These are phyloP conservation scores for Populus davidiana DNA, from an alignment of 345 rosid species.

Conservation along the genomic window DNA sequence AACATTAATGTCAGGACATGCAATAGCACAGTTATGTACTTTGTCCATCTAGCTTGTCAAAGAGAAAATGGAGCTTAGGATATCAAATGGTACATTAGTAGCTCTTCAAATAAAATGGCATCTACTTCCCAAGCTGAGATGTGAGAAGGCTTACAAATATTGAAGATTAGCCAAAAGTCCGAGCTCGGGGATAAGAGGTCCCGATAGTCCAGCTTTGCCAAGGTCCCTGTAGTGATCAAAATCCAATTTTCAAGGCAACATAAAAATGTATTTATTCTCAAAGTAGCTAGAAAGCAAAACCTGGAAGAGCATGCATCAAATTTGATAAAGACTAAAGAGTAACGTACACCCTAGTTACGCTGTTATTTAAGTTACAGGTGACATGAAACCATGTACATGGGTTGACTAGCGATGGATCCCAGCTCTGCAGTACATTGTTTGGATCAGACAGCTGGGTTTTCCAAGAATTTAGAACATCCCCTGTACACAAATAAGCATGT, in stretches of 20 bases:
- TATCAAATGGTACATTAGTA: no score
- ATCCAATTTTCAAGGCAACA: background rate
- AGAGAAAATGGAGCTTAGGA: no score
- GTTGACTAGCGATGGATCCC: constrained; percentile 42
- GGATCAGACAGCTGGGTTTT: constrained; percentile 31
- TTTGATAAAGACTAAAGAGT: background rate
- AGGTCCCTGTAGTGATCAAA: constrained; percentile 36
- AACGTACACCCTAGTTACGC: constrained; percentile 35
- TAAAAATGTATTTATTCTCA: background rate
- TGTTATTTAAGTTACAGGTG: constrained; percentile 29
- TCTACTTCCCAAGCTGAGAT: background rate
- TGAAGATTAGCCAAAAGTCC: constrained; percentile 41
- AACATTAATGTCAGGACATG: background rate
- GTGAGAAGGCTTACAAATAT: constrained; percentile 35
- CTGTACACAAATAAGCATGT: constrained; percentile 18
- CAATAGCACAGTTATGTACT: background rate
- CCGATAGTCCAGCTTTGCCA: constrained; percentile 37
- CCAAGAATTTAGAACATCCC: constrained; percentile 34
- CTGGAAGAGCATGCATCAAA: no score
- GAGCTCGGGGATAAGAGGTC: constrained; percentile 43
- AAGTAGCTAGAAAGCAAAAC: no score
- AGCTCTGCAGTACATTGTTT: constrained; percentile 32
- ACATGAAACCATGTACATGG: constrained; percentile 53
- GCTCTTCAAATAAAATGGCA: no score
- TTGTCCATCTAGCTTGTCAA: no score